phyloP scores from a whole-genome alignment of 352 stramenopile genomes.

The Globisporangium splendens region DNA sequence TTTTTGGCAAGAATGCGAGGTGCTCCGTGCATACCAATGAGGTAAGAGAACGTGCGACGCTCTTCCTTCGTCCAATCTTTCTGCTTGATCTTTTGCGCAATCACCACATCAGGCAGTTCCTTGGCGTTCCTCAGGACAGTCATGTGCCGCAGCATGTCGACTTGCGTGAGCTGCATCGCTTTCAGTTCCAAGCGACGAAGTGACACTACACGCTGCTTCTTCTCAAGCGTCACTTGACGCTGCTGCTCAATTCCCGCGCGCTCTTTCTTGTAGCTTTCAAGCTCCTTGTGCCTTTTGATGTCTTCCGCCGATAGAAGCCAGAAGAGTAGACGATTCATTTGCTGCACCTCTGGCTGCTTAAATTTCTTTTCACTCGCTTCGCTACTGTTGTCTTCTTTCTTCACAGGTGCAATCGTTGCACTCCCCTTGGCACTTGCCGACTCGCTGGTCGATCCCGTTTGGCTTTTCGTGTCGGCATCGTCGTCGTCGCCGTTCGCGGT shows the following conservation, averaged over 20 bases:
- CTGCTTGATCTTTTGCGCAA: constrained; percentile 63
- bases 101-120: constrained; percentile 53
- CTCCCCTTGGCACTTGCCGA: constrained; percentile 21
- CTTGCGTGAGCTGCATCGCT: constrained; percentile 77
- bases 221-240: constrained; percentile 66
- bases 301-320: constrained; percentile 86
- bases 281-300: constrained; percentile 78
- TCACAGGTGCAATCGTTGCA: constrained; percentile 2
- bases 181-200: constrained; percentile 80
- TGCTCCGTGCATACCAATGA: constrained; percentile 70
- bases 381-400: constrained; percentile 12
- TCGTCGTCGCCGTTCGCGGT: constrained; percentile 34
- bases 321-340: constrained; percentile 86
- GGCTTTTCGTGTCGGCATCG: constrained; percentile 20
- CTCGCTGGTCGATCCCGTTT: constrained; percentile 1
- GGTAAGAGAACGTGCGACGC: constrained; percentile 72
- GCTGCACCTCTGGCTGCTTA: constrained; percentile 85
- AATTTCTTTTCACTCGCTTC: constrained; percentile 38
- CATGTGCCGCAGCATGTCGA: constrained; percentile 76
- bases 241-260: constrained; percentile 64
- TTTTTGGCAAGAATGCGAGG: constrained; percentile 75
- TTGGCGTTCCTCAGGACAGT: constrained; percentile 59
- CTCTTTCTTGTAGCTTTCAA: constrained; percentile 76
- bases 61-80: constrained; percentile 88
- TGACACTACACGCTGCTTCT: constrained; percentile 52